These are phyloP conservation scores for Tuber borchii DNA, from an alignment of 495 filamentous ascomycete genomes.

Conservation along the genomic window DNA sequence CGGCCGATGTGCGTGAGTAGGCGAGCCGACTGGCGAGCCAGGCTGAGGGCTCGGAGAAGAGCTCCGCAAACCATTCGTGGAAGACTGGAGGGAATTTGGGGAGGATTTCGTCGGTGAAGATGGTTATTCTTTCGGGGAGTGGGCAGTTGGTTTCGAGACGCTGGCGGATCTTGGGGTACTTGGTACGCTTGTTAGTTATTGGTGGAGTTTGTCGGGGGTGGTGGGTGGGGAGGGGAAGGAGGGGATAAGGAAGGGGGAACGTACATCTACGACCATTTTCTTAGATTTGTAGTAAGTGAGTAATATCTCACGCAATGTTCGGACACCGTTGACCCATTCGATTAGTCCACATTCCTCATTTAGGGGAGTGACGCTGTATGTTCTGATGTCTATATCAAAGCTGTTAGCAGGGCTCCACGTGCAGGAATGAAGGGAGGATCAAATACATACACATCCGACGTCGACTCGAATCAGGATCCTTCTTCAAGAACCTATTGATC, in stretches of 20 bases:
- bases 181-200: constrained; percentile 13
- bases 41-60: constrained; percentile 82
- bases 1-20: constrained; percentile 87
- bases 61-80: constrained; percentile 88
- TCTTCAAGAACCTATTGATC: constrained; percentile 89
- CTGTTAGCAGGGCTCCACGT: not conserved
- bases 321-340: constrained; percentile 97
- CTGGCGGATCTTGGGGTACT: constrained; percentile 56
- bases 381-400: constrained; percentile 68
- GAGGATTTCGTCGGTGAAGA: constrained; percentile 66
- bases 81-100: constrained; percentile 70
- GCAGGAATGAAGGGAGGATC: not conserved
- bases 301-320: constrained; percentile 86
- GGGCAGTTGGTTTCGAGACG: constrained; percentile 56
- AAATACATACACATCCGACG: constrained; percentile 58
- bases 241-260: constrained; percentile 7
- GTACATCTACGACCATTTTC: constrained; percentile 53
- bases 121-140: constrained; percentile 45
- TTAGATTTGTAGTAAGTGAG: constrained; percentile 67
- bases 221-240: not conserved
- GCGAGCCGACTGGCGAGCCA: constrained; percentile 89
- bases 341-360: constrained; percentile 98
- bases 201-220: not conserved
- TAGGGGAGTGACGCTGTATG: constrained; percentile 89
- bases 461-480: constrained; percentile 81